Base-by-base conservation (phyloP, 2,329 filamentous ascomycete species). In the Aspergillus sp. region DNA sequence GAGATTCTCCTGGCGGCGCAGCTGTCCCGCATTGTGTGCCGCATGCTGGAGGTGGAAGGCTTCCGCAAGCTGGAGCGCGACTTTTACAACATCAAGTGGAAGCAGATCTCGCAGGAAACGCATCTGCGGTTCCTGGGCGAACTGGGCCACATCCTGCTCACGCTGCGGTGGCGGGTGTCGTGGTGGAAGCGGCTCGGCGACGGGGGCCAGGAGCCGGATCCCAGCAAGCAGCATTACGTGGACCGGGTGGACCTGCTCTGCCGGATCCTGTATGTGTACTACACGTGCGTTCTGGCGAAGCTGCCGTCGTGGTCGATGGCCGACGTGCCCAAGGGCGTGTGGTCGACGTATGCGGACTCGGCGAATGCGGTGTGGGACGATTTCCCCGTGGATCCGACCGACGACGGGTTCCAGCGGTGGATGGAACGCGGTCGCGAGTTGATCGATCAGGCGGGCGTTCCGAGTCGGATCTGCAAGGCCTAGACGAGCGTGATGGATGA, bases 81-180 rank as follows among this genome's bases (percentile, higher is more conserved):
- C 50, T 73, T 76, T 52, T 75, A 75, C 65, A 75, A 75, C 53
- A 74, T 73, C 56, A 75, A 75, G 55, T 75, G 73, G 71, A 74
- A 75, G 53, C 67, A 73, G 38, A 71, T 72, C 53, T 71, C 71
- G 10, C 67, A 74, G 52, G 73, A 74, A n/a, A 66, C 68, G 2
- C 72, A 75, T 53, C 52, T 73, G 16, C 69, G 70, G 40, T 75
- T 75, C 64, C 56, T 74, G 29, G 56, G 61, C 44, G 69, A 76
- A 52, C 63, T 76, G 5, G 72, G 72, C 6, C 65, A 70, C 42
- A 72, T 76, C 19, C 65, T 77, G 16, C 61, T 76, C 29, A 71
- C 72, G 1, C 66, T 77, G 14, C 74, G 75, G 6, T 77, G 74
- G 73, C 71, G 74, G 20, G 66, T 73, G 2, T 74, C 74, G 3